A percentile compares a stretch with the other conserved stretches of the same genome.
Evolutionary conservation across 2,329 filamentous ascomycete species (phyloP).

Genomic region (Chaetomiaceae sp.): DNA sequence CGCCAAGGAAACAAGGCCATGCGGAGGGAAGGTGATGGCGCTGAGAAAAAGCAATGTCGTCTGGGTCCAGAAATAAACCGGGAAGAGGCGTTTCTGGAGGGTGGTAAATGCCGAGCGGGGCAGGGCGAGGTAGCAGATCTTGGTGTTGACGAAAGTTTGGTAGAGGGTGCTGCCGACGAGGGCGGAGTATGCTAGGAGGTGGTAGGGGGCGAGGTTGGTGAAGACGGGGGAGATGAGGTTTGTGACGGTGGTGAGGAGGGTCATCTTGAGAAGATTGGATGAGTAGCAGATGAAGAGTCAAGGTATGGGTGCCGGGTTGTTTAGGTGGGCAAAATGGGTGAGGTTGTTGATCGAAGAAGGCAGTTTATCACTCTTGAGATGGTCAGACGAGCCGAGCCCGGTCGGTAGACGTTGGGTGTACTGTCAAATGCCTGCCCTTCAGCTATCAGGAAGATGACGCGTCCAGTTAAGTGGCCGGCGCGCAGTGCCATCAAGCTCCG

Average conservation of each 20-base stretch:
- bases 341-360: too few species aligned
- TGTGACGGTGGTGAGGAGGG: neutral
- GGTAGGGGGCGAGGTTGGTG: constrained; percentile 30
- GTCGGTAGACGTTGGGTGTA: too few species aligned
- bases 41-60: constrained; percentile 33
- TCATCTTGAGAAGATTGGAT: too few species aligned
- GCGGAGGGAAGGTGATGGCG: constrained; percentile 33
- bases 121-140: constrained; percentile 33
- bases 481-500: too few species aligned
- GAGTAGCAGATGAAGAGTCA: too few species aligned
- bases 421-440: too few species aligned
- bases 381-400: too few species aligned
- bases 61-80: constrained; percentile 38
- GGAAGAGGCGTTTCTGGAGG: constrained; percentile 40
- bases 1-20: constrained; percentile 30
- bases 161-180: constrained; percentile 31
- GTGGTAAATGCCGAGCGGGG: constrained; percentile 31
- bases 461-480: too few species aligned
- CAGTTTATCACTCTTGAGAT: too few species aligned
- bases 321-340: neutral
- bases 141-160: constrained; percentile 27
- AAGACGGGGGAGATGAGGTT: neutral
- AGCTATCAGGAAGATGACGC: too few species aligned
- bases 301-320: too few species aligned
- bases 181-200: constrained; percentile 38